phyloP scores from a whole-genome alignment of 164 flowering plant species.

The Santalum album region DNA sequence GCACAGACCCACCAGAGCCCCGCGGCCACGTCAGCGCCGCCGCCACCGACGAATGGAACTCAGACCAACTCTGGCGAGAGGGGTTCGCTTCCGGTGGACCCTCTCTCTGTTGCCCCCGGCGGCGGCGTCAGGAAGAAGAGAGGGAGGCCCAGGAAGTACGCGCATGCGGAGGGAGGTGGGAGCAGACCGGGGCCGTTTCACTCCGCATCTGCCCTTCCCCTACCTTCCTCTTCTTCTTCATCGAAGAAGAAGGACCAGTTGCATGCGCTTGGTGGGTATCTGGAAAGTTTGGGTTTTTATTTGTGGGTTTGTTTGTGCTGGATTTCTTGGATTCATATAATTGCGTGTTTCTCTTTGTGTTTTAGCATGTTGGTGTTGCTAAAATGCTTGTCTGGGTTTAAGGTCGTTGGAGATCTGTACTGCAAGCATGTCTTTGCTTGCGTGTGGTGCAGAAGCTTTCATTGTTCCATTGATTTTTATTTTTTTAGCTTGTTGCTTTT shows the following conservation, averaged over 20 bases:
- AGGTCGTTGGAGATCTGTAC: too few species aligned
- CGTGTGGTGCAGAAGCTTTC: too few species aligned
- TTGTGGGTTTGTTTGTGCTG: slow-evolving; percentile 9
- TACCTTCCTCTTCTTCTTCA: neutral
- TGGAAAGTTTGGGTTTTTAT: neutral
- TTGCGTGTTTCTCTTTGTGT: too few species aligned
- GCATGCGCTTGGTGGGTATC: slow-evolving; percentile 11
- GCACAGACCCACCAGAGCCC: slow-evolving; percentile 10
- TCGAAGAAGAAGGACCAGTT: slow-evolving; percentile 21
- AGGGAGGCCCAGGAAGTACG: slow-evolving; percentile 64
- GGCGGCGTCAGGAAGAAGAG: slow-evolving; percentile 39
- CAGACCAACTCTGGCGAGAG: neutral
- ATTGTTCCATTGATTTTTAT: too few species aligned
- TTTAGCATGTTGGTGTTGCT: too few species aligned
- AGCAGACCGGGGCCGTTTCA: slow-evolving; percentile 22
- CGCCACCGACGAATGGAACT: slow-evolving; percentile 7
- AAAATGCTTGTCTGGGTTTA: too few species aligned
- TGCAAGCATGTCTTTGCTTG: too few species aligned
- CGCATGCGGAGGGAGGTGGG: slow-evolving; percentile 41
- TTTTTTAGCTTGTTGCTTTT: too few species aligned
- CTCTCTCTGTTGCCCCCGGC: slow-evolving; percentile 30
- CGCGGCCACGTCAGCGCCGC: slow-evolving; percentile 12
- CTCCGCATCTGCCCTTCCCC: neutral
- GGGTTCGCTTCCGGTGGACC: slow-evolving; percentile 11
- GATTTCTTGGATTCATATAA: neutral